Percentiles rank a stretch among this genome's conserved stretches.
These are phyloP conservation scores for Cyathus olla DNA, from an alignment of 1,284 basidiomycete genomes.

Conservation along the genomic window DNA sequence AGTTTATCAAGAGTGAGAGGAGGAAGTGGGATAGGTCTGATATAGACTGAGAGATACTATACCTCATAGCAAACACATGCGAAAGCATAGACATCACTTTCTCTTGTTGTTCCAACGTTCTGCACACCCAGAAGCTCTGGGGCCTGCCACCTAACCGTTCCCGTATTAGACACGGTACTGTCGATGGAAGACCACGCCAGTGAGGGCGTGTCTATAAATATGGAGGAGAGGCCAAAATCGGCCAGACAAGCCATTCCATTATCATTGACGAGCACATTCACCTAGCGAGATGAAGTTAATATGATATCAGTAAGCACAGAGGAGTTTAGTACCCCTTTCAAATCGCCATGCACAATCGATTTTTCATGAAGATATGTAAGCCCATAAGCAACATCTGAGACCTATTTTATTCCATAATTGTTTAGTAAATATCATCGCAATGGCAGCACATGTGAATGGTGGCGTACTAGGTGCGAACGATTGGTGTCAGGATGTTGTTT, in stretches of 20 bases:
- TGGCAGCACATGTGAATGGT: background rate
- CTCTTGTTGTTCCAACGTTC: background rate
- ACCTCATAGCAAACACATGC: no score
- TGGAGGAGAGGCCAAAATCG: background rate
- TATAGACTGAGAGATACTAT: background rate
- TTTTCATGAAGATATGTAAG: conserved; percentile 24
- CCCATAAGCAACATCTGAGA: conserved; percentile 23
- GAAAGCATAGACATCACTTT: background rate
- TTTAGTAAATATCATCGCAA: background rate
- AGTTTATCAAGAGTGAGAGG: background rate
- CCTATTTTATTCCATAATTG: conserved; percentile 4
- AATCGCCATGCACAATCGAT: conserved; percentile 25
- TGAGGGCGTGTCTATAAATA: background rate
- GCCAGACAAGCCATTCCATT: background rate
- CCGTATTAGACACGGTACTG: background rate
- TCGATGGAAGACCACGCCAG: background rate
- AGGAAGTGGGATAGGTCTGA: background rate
- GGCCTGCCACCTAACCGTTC: background rate
- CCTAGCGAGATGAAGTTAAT: background rate
- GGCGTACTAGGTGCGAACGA: conserved; percentile 8
- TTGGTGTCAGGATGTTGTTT: conserved; percentile 2
- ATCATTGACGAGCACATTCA: background rate
- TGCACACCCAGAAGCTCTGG: background rate
- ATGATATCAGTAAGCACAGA: background rate
- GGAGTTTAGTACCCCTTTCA: conserved; percentile 21